Evolutionary conservation across 2,329 filamentous ascomycete genomes (phyloP), one percentile per base, ranked within the genome.

Genomic region (Penicillium griseofulvum): DNA sequence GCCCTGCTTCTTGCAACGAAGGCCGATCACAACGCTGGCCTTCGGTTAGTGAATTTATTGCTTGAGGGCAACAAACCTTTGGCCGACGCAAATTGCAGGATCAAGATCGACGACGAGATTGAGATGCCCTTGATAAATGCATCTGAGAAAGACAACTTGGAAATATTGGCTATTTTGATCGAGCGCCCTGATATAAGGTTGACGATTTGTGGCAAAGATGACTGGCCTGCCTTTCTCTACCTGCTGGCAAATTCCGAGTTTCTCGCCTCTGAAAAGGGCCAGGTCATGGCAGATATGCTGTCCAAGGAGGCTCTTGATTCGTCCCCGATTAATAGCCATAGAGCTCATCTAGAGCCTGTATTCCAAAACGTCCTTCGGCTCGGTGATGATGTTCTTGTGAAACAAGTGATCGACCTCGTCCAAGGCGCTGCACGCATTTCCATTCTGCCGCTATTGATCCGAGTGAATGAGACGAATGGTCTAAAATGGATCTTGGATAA

Each of bases 81-180:
- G 36, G 49, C 50, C 50, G 34, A 57, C 28, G 37, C 22, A 45
- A 57, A 57, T 37, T 46, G 49, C 50, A 49, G 36, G 44, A 54
- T 57, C 45, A 54, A 42, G 0, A 44, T 57, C 28, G 43, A 54
- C n/a, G 39, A 24, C 29, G 37, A 50, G 14, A 24, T 54, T 24
- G 50, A 54, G 41, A 57, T 39, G 19, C 55, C 55, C 19, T 48
- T 57, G 29, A 57, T 45, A 4, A 39, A 36, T 49, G 55, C 55
- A 8, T 50, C 55, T 46, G 50, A 50, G 50, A 49, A 57, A 24
- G 46, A 45, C 44, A 57, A 54, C 28, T 24, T 57, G 50, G 45
- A 57, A 33, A 46, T 57, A 50, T 38, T 57, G 39, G 55, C 19
- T 24, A 45, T 16, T 54, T 47, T 57, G 45, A 50, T 54, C 17